phyloP scores from a whole-genome alignment of 2,329 filamentous ascomycete genomes.

The Diplodia corticola region DNA sequence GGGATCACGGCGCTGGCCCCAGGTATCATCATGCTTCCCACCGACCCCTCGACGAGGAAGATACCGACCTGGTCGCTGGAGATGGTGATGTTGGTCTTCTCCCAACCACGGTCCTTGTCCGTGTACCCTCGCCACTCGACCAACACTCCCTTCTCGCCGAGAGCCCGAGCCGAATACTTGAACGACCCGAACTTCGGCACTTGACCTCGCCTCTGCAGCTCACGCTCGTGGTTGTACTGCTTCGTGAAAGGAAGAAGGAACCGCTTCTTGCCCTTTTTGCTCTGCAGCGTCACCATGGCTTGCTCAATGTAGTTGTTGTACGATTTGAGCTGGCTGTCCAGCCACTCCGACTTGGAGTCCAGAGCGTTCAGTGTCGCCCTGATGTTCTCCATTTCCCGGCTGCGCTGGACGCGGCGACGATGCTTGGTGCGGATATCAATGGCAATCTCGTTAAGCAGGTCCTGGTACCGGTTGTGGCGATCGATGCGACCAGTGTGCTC shows the following conservation, averaged over 20 bases:
- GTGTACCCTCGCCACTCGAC: constrained; percentile 85
- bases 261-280: constrained; percentile 91
- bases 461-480: constrained; percentile 87
- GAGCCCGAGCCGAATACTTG: constrained; percentile 89
- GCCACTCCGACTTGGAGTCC: constrained; percentile 83
- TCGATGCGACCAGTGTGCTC: constrained; percentile 87
- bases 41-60: constrained; percentile 87
- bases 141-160: constrained; percentile 91
- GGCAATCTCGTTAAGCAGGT: constrained; percentile 95
- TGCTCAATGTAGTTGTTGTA: constrained; percentile 99
- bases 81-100: constrained; percentile 91
- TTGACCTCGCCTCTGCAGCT: constrained; percentile 86
- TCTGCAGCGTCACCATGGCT: constrained; percentile 94
- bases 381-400: constrained; percentile 85
- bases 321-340: constrained; percentile 92
- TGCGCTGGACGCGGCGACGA: constrained; percentile 83
- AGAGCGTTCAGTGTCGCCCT: constrained; percentile 72
- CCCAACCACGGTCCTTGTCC: constrained; percentile 70
- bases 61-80: constrained; percentile 91
- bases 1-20: constrained; percentile 86
- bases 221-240: constrained; percentile 97
- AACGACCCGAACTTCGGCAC: constrained; percentile 97
- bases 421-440: constrained; percentile 97
- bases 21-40: constrained; percentile 92
- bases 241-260: constrained; percentile 97